A percentile compares a stretch with the other conserved stretches of the same genome.
Conservation (phyloP, 2,329 filamentous ascomycete species). For the Aspergillus sp. region DNA sequence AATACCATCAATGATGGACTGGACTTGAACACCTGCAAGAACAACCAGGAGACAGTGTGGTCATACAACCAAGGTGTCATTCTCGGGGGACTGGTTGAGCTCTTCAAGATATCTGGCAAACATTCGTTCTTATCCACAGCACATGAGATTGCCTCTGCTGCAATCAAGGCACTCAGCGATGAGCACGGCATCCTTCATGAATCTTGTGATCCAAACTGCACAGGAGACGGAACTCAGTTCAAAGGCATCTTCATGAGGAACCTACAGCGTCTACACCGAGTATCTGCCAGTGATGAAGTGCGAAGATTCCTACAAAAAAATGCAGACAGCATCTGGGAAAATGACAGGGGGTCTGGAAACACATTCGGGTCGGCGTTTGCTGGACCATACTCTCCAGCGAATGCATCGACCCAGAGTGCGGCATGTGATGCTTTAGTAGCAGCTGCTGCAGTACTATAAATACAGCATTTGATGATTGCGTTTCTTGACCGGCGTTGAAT, state of each 20-base stretch:
- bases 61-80: slow-evolving; percentile 63
- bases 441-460: background rate
- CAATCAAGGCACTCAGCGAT: slow-evolving; percentile 47
- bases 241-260: slow-evolving; percentile 70
- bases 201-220: slow-evolving; percentile 52
- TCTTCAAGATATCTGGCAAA: slow-evolving; percentile 45
- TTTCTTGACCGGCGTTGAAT: too few relatives aligned
- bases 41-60: slow-evolving; percentile 45
- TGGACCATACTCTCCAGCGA: background rate
- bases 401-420: slow-evolving; percentile 7
- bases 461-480: too few relatives aligned
- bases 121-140: slow-evolving; percentile 44
- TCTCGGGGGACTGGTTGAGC: slow-evolving; percentile 55
- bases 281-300: background rate
- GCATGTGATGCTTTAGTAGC: slow-evolving; percentile 5
- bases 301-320: background rate
- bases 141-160: slow-evolving; percentile 51
- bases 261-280: slow-evolving; percentile 54
- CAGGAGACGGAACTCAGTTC: slow-evolving; percentile 60
- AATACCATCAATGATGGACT: slow-evolving; percentile 56
- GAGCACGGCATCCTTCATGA: slow-evolving; percentile 52
- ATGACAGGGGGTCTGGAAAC: background rate
- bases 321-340: slow-evolving; percentile 7
- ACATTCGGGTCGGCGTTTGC: background rate
- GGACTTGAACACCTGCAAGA: slow-evolving; percentile 47